A percentile compares a stretch with the other conserved stretches of the same genome.
phyloP scores from a whole-genome alignment of 345 rosid species.

The Acer negundo region DNA sequence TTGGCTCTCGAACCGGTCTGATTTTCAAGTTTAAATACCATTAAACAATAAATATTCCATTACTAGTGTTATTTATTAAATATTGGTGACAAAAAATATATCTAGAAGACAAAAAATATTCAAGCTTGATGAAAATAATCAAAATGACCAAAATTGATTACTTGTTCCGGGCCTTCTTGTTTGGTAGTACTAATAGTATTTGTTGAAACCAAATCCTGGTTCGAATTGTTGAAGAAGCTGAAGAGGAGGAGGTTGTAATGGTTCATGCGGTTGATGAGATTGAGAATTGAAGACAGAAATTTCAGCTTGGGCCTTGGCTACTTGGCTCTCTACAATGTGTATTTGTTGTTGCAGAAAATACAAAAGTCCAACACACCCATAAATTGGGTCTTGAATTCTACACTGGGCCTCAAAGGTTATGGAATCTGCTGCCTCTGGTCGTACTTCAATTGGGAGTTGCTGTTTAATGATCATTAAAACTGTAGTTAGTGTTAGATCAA shows the following conservation, averaged over 20 bases:
- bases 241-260: background rate
- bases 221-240: background rate
- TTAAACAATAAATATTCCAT: too few relatives aligned
- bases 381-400: constrained; percentile 56
- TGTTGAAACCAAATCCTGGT: background rate
- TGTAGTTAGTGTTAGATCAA: background rate
- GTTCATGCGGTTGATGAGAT: background rate
- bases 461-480: constrained; percentile 12
- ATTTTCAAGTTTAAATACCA: background rate
- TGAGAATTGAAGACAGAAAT: constrained; percentile 26
- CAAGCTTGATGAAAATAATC: background rate
- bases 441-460: constrained; percentile 47
- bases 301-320: constrained; percentile 55
- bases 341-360: constrained; percentile 46
- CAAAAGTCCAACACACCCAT: constrained; percentile 61
- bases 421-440: constrained; percentile 54
- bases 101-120: background rate
- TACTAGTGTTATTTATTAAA: too few relatives aligned
- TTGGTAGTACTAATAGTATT: too few relatives aligned
- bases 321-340: constrained; percentile 36
- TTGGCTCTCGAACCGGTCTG: background rate
- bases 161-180: background rate
- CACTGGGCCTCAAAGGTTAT: constrained; percentile 58
- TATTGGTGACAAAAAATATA: too few relatives aligned
- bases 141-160: constrained; percentile 3